Percentiles rank a stretch among this genome's conserved stretches.
Conservation (phyloP, 768 basidiomycete genomes). For the Epithele typhae region DNA sequence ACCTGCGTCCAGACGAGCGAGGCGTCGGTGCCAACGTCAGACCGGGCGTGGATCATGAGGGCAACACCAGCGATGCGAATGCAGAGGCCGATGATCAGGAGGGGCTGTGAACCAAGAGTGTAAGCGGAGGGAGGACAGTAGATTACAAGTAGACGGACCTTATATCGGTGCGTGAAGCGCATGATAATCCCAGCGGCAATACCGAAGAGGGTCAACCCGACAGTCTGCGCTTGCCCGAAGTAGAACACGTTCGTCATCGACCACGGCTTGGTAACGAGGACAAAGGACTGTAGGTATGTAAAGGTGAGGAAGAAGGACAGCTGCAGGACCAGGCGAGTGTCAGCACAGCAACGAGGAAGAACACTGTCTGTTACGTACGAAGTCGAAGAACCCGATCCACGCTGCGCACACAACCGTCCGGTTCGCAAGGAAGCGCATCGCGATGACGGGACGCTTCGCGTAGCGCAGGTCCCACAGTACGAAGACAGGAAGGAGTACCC, state of each 20-base stretch:
- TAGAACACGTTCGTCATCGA: constrained; percentile 30
- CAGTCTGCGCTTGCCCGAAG: constrained; percentile 37
- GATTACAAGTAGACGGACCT: too few relatives aligned
- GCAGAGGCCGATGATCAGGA: constrained; percentile 36
- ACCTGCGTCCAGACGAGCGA: constrained; percentile 44
- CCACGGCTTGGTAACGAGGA: constrained; percentile 31
- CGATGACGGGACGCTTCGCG: constrained; percentile 32
- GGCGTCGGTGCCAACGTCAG: constrained; percentile 19
- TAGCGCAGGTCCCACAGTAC: constrained; percentile 29
- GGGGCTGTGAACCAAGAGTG: too few relatives aligned
- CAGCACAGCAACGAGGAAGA: constrained; percentile 3
- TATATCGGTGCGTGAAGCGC: constrained; percentile 40
- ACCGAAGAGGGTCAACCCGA: constrained; percentile 44
- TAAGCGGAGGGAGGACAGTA: too few relatives aligned
- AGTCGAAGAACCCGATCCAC: constrained; percentile 25
- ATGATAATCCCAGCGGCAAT: constrained; percentile 43
- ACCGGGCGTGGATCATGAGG: constrained; percentile 25
- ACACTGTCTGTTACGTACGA: constrained; percentile 6
- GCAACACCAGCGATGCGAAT: constrained; percentile 22
- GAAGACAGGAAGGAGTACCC: constrained; percentile 25
- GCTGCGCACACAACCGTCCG: constrained; percentile 27
- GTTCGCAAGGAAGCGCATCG: constrained; percentile 31
- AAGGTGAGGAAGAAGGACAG: constrained; percentile 64
- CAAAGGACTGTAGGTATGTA: constrained; percentile 71
- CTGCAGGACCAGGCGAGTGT: constrained; percentile 27